A percentile compares a stretch with the other conserved stretches of the same genome.
phyloP scores from a whole-genome alignment of 768 basidiomycete species.

The Tricholoma hemisulphureum region DNA sequence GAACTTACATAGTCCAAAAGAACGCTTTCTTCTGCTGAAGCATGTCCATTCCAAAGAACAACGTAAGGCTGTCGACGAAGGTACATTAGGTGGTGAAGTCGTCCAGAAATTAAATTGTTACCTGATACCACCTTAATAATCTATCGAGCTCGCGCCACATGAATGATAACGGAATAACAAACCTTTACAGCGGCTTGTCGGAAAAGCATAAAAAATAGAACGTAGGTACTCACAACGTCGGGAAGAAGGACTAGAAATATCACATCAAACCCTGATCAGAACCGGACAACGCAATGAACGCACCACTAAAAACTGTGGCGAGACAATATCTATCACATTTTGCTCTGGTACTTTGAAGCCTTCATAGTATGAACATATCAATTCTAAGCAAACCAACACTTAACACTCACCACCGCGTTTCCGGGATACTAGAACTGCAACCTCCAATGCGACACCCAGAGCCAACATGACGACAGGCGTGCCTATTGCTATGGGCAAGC shows the following conservation, averaged over 20 bases:
- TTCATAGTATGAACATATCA: conserved; percentile 21
- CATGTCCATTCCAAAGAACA: conserved; percentile 49
- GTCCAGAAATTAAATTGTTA: conserved; percentile 23
- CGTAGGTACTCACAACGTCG: conserved; percentile 39
- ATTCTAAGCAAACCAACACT: not conserved
- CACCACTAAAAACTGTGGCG: conserved; percentile 47
- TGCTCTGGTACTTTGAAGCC: conserved; percentile 52
- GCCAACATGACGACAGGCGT: conserved; percentile 43
- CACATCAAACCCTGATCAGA: not conserved
- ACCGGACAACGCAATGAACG: conserved; percentile 9
- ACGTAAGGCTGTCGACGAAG: conserved; percentile 57
- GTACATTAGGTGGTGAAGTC: not conserved
- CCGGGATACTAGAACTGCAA: conserved; percentile 42
- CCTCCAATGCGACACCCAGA: conserved; percentile 48
- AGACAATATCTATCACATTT: conserved; percentile 50
- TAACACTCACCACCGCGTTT: conserved; percentile 39
- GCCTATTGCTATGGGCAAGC: conserved; percentile 35
- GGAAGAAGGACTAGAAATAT: conserved; percentile 53
- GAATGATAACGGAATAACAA: conserved; percentile 49
- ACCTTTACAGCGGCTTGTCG: conserved; percentile 20
- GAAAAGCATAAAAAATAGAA: not conserved
- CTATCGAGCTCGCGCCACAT: conserved; percentile 55
- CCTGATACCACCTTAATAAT: conserved; percentile 58
- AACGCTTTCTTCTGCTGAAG: conserved; percentile 56
- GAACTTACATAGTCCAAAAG: conserved; percentile 55